Evolutionary conservation across 2,329 filamentous ascomycete genomes (phyloP).

Genomic region (Sclerotinia subarctica): DNA sequence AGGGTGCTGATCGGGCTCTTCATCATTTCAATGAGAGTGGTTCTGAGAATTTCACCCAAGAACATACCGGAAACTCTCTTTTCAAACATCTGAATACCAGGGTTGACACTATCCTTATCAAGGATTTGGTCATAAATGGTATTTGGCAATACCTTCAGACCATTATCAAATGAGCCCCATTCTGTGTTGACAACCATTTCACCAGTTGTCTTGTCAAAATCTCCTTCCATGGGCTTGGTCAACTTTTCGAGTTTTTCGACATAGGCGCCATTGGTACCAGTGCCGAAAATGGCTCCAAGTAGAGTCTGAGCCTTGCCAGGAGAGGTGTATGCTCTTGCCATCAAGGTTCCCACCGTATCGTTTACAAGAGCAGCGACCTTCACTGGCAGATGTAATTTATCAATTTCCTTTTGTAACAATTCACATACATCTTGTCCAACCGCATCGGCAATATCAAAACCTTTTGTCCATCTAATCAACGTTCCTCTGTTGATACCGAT

Average conservation of each 20-base stretch:
- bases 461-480: slow-evolving; percentile 97
- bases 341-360: slow-evolving; percentile 94
- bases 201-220: slow-evolving; percentile 76
- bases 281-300: slow-evolving; percentile 96
- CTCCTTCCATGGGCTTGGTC: slow-evolving; percentile 68
- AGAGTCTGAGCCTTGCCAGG: slow-evolving; percentile 82
- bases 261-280: slow-evolving; percentile 95
- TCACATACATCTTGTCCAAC: slow-evolving; percentile 92
- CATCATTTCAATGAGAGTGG: slow-evolving; percentile 70
- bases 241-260: slow-evolving; percentile 87
- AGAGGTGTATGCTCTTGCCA: slow-evolving; percentile 95
- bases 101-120: slow-evolving; percentile 80
- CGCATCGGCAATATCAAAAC: slow-evolving; percentile 94
- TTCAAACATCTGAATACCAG: slow-evolving; percentile 97
- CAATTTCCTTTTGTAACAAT: slow-evolving; percentile 84
- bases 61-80: slow-evolving; percentile 99
- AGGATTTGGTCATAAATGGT: slow-evolving; percentile 79
- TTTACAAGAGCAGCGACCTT: slow-evolving; percentile 96
- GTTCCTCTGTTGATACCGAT: slow-evolving; percentile 92
- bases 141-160: slow-evolving; percentile 79
- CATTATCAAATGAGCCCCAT: slow-evolving; percentile 98
- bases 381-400: slow-evolving; percentile 80
- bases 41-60: slow-evolving; percentile 85
- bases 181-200: slow-evolving; percentile 98
- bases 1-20: slow-evolving; percentile 64